Percentiles rank a stretch among this genome's conserved stretches.
These are phyloP conservation scores for Pythium biforme DNA, from an alignment of 352 stramenopile genomes.

Conservation along the genomic window DNA sequence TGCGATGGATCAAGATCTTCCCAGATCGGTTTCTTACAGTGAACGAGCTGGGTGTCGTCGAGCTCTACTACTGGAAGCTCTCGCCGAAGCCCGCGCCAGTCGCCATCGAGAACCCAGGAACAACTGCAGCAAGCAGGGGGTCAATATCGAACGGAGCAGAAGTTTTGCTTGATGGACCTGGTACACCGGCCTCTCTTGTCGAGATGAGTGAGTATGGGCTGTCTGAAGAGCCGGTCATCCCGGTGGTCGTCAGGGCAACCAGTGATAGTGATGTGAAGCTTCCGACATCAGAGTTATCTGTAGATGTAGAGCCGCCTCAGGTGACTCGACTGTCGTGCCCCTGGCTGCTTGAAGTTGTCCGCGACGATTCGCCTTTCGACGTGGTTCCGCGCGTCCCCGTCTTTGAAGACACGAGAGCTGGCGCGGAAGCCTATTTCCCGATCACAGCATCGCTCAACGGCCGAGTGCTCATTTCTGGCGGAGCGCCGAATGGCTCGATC, in stretches of 20 bases:
- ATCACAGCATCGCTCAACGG: conserved; percentile 70
- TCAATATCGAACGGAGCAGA: background rate
- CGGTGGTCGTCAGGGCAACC: conserved; percentile 1
- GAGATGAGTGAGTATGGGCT: background rate
- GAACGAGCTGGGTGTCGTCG: conserved; percentile 84
- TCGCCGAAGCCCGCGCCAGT: conserved; percentile 43
- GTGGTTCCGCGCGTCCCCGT: conserved; percentile 78
- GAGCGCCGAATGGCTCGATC: conserved; percentile 67
- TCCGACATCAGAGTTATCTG: background rate
- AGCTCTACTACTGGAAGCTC: conserved; percentile 85
- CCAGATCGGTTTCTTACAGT: conserved; percentile 75
- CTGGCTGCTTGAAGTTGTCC: conserved; percentile 67
- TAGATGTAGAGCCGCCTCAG: conserved; percentile 4
- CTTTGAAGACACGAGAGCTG: conserved; percentile 43
- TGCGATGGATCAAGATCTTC: conserved; percentile 70
- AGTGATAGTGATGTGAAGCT: background rate
- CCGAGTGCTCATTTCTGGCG: conserved; percentile 68
- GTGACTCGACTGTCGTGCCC: conserved; percentile 32
- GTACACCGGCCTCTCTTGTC: conserved; percentile 11
- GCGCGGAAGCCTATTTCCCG: conserved; percentile 36
- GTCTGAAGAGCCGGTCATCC: background rate
- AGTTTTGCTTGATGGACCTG: background rate
- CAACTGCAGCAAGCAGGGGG: conserved; percentile 1
- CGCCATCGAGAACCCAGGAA: background rate
- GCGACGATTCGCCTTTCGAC: conserved; percentile 77